Evolutionary conservation across 1,284 basidiomycete genomes (phyloP).

Genomic region (Apiotrichum brassicae): DNA sequence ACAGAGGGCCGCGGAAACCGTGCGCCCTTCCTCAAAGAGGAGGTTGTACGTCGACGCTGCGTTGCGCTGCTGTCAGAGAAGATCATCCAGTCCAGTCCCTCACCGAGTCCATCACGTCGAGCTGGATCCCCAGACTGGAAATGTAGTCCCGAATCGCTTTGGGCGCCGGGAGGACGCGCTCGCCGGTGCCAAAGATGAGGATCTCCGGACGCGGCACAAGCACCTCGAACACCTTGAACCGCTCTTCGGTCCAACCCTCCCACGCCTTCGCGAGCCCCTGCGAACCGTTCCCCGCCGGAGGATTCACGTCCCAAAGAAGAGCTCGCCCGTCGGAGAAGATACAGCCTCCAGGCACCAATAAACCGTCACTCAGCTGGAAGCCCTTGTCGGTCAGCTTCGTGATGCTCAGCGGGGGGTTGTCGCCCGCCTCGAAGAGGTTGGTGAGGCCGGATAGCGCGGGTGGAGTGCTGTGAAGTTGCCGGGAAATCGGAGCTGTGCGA

Average conservation of each 20-base stretch:
- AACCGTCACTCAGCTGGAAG: slow-evolving; percentile 53
- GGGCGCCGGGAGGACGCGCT: slow-evolving; percentile 64
- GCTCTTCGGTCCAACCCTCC: slow-evolving; percentile 60
- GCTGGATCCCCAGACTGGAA: slow-evolving; percentile 71
- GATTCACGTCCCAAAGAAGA: slow-evolving; percentile 82
- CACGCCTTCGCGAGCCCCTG: slow-evolving; percentile 39
- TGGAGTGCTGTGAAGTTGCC: background rate
- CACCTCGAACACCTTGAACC: slow-evolving; percentile 72
- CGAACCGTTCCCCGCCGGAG: slow-evolving; percentile 49
- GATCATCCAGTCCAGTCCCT: slow-evolving; percentile 24
- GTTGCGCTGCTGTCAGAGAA: slow-evolving; percentile 57
- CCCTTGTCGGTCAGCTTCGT: slow-evolving; percentile 39
- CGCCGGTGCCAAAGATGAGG: slow-evolving; percentile 80
- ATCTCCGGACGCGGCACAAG: slow-evolving; percentile 85
- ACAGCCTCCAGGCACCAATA: slow-evolving; percentile 67
- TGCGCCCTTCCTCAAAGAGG: slow-evolving; percentile 82
- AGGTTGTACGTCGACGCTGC: slow-evolving; percentile 93
- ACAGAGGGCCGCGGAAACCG: slow-evolving; percentile 80
- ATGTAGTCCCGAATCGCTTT: slow-evolving; percentile 62
- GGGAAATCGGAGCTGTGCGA: no score
- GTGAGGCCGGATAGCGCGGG: slow-evolving; percentile 7
- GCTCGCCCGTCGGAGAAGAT: slow-evolving; percentile 81
- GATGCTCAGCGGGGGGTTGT: slow-evolving; percentile 30
- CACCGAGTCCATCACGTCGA: slow-evolving; percentile 93
- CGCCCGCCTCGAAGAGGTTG: slow-evolving; percentile 28